Evolutionary conservation across 2,329 filamentous ascomycete species (phyloP), one percentile per base, ranked within the genome.

Genomic region (Curvularia sp.): DNA sequence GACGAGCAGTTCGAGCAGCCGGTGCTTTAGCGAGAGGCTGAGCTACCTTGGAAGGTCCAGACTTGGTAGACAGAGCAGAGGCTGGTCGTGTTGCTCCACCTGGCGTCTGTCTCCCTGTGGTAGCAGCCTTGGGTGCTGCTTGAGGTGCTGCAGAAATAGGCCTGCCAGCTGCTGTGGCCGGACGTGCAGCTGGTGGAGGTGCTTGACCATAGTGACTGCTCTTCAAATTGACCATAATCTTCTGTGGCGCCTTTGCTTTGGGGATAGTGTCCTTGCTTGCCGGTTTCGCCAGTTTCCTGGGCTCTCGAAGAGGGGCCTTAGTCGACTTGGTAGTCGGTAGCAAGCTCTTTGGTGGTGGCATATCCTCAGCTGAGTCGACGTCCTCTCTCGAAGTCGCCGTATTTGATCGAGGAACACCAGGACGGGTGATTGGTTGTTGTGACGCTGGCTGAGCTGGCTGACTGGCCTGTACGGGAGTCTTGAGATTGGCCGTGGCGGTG

Each of bases 161-260:
- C 31, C 64, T 64, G 33, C 55, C 64, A n/a, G 65, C 33, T 13
- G 62, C 39, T 8, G 67, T 59, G 13, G 83, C 79, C 46, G 83
- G 84, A 59, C 85, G 86, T 1, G 86, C 83, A 10, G 86, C 84
- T 53, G 88, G 84, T 60, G 85, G 74, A 49, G 79, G 76, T 30
- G 72, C 69, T 56, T 70, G 72, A 26, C 72, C 72, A 51, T 74
- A 75, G 43, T 70, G 66, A 46, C 70, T 74, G 75, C 90, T 59
- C 92, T 88, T 57, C 85, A 86, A 67, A 90, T 93, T 57, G 89
- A 86, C 74, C 62, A 72, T 73, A 33, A 76, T 75, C 3, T 90
- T 91, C 7, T 88, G 90, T 0, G 71, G 89, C 22, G 88, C 87
- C 72, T 88, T 91, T 0, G 83, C 72, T 72, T 89, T 91, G 10